Percentiles rank a stretch among this genome's conserved stretches.
Evolutionary conservation across 1,139 yeast species (phyloP).

Genomic region (Zygoascus sp.): DNA sequence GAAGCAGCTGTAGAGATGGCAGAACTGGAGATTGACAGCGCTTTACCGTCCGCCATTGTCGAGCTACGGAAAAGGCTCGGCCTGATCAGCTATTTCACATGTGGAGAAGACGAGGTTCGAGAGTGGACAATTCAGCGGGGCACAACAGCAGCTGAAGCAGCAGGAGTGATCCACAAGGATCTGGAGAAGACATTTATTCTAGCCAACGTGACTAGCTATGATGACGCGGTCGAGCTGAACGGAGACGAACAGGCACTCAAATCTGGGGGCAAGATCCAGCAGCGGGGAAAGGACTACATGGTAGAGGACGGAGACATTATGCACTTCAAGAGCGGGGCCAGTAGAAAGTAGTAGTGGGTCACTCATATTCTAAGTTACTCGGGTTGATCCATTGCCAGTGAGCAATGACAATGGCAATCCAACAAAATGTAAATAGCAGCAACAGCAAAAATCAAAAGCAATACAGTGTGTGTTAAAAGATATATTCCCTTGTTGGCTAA

Average conservation of each 20-base stretch:
- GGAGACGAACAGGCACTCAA: constrained; percentile 33
- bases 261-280: constrained; percentile 29
- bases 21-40: constrained; percentile 68
- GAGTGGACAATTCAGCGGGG: constrained; percentile 77
- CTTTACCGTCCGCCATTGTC: constrained; percentile 72
- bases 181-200: constrained; percentile 69
- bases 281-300: constrained; percentile 60
- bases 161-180: constrained; percentile 82
- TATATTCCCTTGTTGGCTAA: neutral
- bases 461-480: neutral
- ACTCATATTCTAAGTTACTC: no score
- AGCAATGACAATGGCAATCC: neutral
- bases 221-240: constrained; percentile 26
- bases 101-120: constrained; percentile 74
- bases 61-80: constrained; percentile 58
- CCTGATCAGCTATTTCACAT: constrained; percentile 75
- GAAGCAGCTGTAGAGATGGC: constrained; percentile 79
- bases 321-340: constrained; percentile 44
- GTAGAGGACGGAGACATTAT: constrained; percentile 78
- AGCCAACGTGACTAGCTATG: constrained; percentile 58
- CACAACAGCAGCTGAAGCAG: constrained; percentile 73
- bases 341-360: constrained; percentile 14
- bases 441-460: neutral
- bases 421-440: neutral
- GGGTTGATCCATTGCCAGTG: no score